Conservation (phyloP, 768 basidiomycete species). For the Candolleomyces efflorescens region DNA sequence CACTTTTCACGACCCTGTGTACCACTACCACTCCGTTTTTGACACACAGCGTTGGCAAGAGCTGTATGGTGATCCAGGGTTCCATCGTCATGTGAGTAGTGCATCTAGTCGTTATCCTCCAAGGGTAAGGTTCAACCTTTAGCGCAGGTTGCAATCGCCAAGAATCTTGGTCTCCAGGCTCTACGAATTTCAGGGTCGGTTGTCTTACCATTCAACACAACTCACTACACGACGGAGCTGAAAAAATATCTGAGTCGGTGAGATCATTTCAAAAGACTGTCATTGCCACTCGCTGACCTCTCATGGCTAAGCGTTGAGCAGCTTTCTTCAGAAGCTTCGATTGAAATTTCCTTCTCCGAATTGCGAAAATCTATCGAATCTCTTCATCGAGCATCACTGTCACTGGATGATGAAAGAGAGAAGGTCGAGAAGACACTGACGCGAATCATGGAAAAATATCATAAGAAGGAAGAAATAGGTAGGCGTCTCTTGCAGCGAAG, state of each 20-base stretch:
- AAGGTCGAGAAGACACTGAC: slow-evolving; percentile 46
- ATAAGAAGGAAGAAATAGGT: slow-evolving; percentile 3
- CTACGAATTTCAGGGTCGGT: slow-evolving; percentile 57
- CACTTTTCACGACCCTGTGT: slow-evolving; percentile 53
- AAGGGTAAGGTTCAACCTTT: not conserved
- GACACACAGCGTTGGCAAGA: slow-evolving; percentile 74
- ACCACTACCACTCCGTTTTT: slow-evolving; percentile 78
- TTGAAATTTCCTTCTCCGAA: slow-evolving; percentile 29
- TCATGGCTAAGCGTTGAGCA: slow-evolving; percentile 41
- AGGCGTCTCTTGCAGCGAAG: not conserved
- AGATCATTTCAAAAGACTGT: slow-evolving; percentile 10
- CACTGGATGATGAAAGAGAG: slow-evolving; percentile 53
- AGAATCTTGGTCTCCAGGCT: slow-evolving; percentile 58
- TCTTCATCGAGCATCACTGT: slow-evolving; percentile 45
- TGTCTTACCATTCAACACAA: slow-evolving; percentile 68
- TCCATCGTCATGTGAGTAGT: slow-evolving; percentile 59
- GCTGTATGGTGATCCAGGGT: slow-evolving; percentile 70
- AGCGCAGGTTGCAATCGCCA: slow-evolving; percentile 55
- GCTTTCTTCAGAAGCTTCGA: slow-evolving; percentile 22
- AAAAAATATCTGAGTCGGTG: slow-evolving; percentile 54
- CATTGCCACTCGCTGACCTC: not conserved
- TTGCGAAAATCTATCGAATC: slow-evolving; percentile 42
- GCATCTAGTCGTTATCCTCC: not conserved
- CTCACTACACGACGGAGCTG: slow-evolving; percentile 64
- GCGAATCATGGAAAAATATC: slow-evolving; percentile 30